A percentile compares a stretch with the other conserved stretches of the same genome.
phyloP scores from a whole-genome alignment of 768 basidiomycete genomes.

The Auricularia sp. region DNA sequence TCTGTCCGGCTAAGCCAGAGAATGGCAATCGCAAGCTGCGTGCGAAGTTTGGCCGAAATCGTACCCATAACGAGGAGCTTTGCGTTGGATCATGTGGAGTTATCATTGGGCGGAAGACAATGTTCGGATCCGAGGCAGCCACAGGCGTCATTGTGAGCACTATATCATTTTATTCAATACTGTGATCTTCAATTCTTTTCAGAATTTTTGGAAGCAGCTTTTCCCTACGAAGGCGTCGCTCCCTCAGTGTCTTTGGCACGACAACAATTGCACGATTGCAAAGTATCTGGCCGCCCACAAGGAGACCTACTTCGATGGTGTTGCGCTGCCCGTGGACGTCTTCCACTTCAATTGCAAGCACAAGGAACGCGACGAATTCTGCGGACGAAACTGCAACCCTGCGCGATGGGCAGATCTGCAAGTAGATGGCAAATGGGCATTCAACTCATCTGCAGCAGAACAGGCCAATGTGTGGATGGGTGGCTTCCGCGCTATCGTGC shows the following conservation, averaged over 20 bases:
- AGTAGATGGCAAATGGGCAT: constrained; percentile 20
- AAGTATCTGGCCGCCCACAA: constrained; percentile 9
- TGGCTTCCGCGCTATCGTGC: constrained; percentile 14
- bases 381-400: constrained; percentile 23
- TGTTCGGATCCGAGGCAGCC: constrained; percentile 24
- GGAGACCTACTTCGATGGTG: constrained; percentile 11
- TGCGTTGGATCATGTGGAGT: constrained; percentile 25
- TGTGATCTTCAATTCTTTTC: not conserved
- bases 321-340: constrained; percentile 24
- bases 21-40: constrained; percentile 15
- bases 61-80: constrained; percentile 27
- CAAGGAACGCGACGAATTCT: constrained; percentile 16
- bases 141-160: constrained; percentile 19
- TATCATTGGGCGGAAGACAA: constrained; percentile 21
- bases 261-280: constrained; percentile 18
- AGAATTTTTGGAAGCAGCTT: constrained; percentile 16
- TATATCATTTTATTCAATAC: not conserved
- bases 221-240: constrained; percentile 17
- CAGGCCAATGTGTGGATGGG: constrained; percentile 31
- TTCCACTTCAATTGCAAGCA: constrained; percentile 31
- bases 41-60: constrained; percentile 19
- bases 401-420: constrained; percentile 19
- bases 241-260: constrained; percentile 19
- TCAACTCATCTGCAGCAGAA: constrained; percentile 28
- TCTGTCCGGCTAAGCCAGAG: constrained; percentile 17